A percentile compares a stretch with the other conserved stretches of the same genome.
Evolutionary conservation across 2,329 filamentous ascomycete species (phyloP).

Genomic region (Fusarium devonianum): DNA sequence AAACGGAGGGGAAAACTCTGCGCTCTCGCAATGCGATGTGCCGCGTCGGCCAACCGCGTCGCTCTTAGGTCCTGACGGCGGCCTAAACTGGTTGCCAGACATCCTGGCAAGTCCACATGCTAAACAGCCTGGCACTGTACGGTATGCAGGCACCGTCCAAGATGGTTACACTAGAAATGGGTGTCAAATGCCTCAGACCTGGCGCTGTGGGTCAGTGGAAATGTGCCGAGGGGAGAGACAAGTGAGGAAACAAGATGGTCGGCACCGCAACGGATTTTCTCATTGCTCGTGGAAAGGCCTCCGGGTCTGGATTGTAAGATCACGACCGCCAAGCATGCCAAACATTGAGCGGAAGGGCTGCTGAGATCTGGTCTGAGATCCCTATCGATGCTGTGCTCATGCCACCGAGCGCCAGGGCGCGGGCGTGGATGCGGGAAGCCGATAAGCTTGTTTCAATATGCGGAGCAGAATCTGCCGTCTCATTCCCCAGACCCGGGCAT

Average conservation of each 20-base stretch:
- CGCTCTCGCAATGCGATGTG: slow-evolving; percentile 6
- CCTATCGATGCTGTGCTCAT: neutral
- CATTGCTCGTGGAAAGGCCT: too few species aligned
- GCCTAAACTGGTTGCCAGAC: slow-evolving; percentile 22
- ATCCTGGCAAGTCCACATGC: neutral
- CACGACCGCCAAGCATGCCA: slow-evolving; percentile 27
- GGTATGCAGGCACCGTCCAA: slow-evolving; percentile 28
- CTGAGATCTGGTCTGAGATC: slow-evolving; percentile 8
- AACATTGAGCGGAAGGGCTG: slow-evolving; percentile 1
- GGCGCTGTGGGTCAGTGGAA: slow-evolving; percentile 25
- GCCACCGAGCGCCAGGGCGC: slow-evolving; percentile 5
- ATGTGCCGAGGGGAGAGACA: slow-evolving; percentile 8
- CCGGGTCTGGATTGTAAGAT: too few species aligned
- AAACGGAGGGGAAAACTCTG: slow-evolving; percentile 38
- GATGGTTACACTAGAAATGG: slow-evolving; percentile 24
- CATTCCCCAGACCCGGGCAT: slow-evolving; percentile 7
- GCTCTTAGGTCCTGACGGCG: slow-evolving; percentile 1
- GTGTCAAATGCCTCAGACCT: slow-evolving; percentile 30
- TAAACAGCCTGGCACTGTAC: slow-evolving; percentile 25
- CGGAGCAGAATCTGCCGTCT: slow-evolving; percentile 12
- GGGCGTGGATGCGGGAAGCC: slow-evolving; percentile 23
- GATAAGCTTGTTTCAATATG: slow-evolving; percentile 36
- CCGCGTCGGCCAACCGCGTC: too few species aligned
- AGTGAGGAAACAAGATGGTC: slow-evolving; percentile 13
- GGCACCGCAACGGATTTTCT: slow-evolving; percentile 1